phyloP scores from a whole-genome alignment of 805 yeast species.

The Candida ipomoeae region DNA sequence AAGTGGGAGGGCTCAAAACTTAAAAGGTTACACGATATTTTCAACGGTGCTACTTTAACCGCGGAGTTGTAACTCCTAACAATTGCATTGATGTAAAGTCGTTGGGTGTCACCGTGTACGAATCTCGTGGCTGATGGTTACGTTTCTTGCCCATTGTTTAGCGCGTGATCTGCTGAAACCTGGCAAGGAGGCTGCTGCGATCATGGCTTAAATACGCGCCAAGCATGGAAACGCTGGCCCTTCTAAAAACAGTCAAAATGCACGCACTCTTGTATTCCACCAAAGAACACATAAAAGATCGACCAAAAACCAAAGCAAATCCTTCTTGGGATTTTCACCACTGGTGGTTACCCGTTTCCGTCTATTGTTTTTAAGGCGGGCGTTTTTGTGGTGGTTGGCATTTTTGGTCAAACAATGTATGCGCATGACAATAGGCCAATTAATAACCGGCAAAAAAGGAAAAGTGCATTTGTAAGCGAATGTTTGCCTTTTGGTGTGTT shows the following conservation, averaged over 20 bases:
- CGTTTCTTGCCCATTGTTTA: not conserved
- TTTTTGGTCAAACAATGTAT: not conserved
- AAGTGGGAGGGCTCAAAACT: too few relatives aligned
- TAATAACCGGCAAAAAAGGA: not conserved
- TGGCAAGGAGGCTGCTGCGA: not conserved
- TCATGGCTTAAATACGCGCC: not conserved
- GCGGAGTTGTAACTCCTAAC: not conserved
- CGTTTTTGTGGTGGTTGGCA: not conserved
- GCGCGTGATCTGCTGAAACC: not conserved
- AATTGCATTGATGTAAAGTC: not conserved
- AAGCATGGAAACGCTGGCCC: constrained; percentile 1
- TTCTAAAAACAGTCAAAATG: not conserved
- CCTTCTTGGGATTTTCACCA: too few relatives aligned
- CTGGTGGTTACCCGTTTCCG: too few relatives aligned
- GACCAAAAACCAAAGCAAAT: not conserved
- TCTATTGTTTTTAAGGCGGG: too few relatives aligned
- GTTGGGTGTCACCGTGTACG: too few relatives aligned
- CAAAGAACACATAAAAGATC: not conserved
- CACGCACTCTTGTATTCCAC: not conserved
- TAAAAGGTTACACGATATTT: too few relatives aligned
- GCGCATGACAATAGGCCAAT: not conserved
- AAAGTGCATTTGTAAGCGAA: too few relatives aligned
- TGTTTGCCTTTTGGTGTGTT: not conserved
- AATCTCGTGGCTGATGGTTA: too few relatives aligned
- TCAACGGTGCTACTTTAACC: too few relatives aligned